Conservation (phyloP, 2,329 filamentous ascomycete species). For the Claviceps purpurea region DNA sequence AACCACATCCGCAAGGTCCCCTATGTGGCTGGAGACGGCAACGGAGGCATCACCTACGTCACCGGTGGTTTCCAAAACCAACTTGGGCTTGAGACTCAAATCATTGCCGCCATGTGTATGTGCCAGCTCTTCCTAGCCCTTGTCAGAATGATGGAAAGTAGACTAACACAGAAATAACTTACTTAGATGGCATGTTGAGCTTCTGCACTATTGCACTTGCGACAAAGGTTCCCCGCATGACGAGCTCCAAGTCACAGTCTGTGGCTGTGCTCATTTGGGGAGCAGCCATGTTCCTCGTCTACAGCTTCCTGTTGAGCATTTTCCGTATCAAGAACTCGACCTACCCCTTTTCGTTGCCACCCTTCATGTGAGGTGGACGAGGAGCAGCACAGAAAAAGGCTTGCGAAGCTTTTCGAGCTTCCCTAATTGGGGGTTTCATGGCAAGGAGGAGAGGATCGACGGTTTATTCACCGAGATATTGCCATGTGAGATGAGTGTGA, state of each 20-base stretch:
- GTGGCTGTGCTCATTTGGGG: conserved; percentile 71
- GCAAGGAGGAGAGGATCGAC: no score
- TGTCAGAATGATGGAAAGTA: not conserved
- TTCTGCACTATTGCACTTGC: conserved; percentile 87
- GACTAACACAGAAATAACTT: not conserved
- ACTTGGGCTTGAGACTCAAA: conserved; percentile 88
- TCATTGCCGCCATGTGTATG: conserved; percentile 83
- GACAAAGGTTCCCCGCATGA: conserved; percentile 82
- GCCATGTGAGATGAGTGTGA: not conserved
- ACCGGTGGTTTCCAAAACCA: conserved; percentile 87
- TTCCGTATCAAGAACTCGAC: conserved; percentile 92
- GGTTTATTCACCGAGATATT: conserved; percentile 1
- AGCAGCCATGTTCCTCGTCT: conserved; percentile 63
- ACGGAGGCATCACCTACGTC: conserved; percentile 81
- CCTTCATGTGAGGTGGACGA: conserved; percentile 47
- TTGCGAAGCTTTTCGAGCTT: not conserved
- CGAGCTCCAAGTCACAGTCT: conserved; percentile 64
- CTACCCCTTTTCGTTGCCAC: conserved; percentile 88
- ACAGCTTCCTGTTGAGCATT: conserved; percentile 86
- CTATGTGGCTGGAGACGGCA: conserved; percentile 75
- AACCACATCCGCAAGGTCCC: conserved; percentile 96
- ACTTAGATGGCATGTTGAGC: conserved; percentile 53
- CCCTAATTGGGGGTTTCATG: no score
- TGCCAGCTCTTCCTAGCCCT: not conserved
- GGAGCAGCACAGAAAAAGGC: not conserved